Base-by-base conservation (phyloP, 495 filamentous ascomycete species). In the Tuber borchii region DNA sequence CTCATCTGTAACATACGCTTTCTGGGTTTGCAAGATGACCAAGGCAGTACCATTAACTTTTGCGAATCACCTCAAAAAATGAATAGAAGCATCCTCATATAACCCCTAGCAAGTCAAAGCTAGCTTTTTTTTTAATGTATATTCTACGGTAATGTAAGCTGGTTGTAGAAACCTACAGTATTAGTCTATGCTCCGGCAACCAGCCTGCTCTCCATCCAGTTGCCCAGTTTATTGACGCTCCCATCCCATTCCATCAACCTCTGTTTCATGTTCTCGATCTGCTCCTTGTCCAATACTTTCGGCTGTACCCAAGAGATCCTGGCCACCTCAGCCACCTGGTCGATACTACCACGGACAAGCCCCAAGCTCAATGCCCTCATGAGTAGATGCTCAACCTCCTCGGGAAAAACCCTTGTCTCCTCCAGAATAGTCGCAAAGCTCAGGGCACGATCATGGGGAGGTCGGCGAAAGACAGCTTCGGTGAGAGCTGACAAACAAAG, bases 301-400 rank as follows among this genome's bases (percentile, higher is more conserved):
- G 95, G 96, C 87, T 99, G 95, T 61, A 99, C 95, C 95, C 95
- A 99, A 83, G 93, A 93, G 86, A 99, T 97, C 83, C 94, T 88
- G 40, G 95, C 95, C 72, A 98, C 88, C 86, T 93, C 90, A 71
- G 91, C 94, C 42, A 98, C 95, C 86, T 99, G 94, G 85, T 99
- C 95, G 78, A 99, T 99, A 65, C 91, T 95, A 5, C 95, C 95
- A 80, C 90, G 88, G 77, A 99, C 87, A 80, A 99, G 87, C 0
- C 94, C 96, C 81, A 98, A 84, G 79, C 93, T 97, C 80, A 99
- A 85, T 70, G 95, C 96, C 88, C 97, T 97, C 95, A 99, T 99
- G 81, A 99, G 91, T 72, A 99, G 85, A 82, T 97, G 95, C 87
- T 99, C 95, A 76, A 98, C 97, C 86, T 97, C 93, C 79, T 93